phyloP scores from a whole-genome alignment of 768 basidiomycete species.

The Termitomyces sp. region DNA sequence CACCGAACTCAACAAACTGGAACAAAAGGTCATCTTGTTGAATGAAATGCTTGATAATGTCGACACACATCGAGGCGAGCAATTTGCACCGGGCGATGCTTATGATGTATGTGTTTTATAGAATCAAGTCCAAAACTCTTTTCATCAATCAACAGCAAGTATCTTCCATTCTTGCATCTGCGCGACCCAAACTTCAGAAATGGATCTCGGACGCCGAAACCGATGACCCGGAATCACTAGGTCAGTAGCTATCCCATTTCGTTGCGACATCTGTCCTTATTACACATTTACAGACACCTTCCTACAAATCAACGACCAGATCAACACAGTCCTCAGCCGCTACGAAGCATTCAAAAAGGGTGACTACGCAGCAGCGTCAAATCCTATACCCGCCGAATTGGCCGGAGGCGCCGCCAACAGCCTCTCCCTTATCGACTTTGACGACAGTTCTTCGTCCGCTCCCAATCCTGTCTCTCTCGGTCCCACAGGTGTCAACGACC shows the following conservation, averaged over 20 bases:
- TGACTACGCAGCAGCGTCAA: conserved; percentile 69
- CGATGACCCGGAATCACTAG: conserved; percentile 86
- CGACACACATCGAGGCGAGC: conserved; percentile 66
- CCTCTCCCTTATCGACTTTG: conserved; percentile 74
- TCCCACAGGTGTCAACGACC: conserved; percentile 42
- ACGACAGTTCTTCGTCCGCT: conserved; percentile 41
- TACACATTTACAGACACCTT: conserved; percentile 66
- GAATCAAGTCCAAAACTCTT: background rate
- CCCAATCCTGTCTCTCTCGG: conserved; percentile 18
- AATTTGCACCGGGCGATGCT: conserved; percentile 83
- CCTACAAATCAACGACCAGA: conserved; percentile 95
- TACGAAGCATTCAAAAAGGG: conserved; percentile 94
- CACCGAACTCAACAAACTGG: conserved; percentile 89
- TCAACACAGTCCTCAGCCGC: conserved; percentile 86
- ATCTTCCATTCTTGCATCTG: conserved; percentile 71
- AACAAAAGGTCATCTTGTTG: conserved; percentile 91
- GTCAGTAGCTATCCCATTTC: conserved; percentile 38
- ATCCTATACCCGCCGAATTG: conserved; percentile 65
- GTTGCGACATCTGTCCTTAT: conserved; percentile 1
- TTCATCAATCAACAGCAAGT: conserved; percentile 65
- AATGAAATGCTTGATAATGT: conserved; percentile 98
- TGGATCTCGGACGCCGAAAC: conserved; percentile 95
- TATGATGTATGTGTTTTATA: conserved; percentile 69
- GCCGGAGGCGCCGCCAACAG: conserved; percentile 31
- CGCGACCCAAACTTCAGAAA: conserved; percentile 93